Base-by-base conservation (phyloP, 2,329 filamentous ascomycete genomes). In the Paracamarosporium sp. region DNA sequence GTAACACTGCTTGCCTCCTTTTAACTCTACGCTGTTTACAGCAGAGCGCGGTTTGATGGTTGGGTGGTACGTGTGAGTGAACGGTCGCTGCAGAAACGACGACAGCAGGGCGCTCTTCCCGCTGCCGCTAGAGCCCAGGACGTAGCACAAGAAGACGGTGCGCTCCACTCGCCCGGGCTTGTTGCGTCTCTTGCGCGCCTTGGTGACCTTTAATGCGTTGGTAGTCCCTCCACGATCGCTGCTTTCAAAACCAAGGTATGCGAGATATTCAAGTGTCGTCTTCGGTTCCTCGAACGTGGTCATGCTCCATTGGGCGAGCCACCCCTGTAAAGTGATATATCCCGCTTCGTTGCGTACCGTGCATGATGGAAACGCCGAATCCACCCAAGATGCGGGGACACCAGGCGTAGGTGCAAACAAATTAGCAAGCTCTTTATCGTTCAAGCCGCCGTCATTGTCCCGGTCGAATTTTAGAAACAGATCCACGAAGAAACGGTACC, bases 241-340 rank as follows among this genome's bases (percentile, higher is more conserved):
- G 2, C 91, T 89, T 73, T 98, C 95, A 70, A 97, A 99, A 1
- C 95, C 95, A 2, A 99, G 88, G 73, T 97, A 97, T 3, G 95
- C 95, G 2, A 99, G 87, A 74, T 99, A 99, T 67, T 96, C 93
- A 4, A 99, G 84, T 0, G 95, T 98, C 0, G 92, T 97, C 73
- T 95, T 96, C 12, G 95, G 94, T 55, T 96, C 93, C 59, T 96
- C 88, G 69, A 98, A 99, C 0, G 95, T 99, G 0, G 95, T 99
- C 95, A 99, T 99, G 74, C 93, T 97, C 95, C 95, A 99, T 70
- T 99, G 95, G 4, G 95, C 95, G 35, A 99, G 86, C 95, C 95
- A 99, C 1, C 95, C 95, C 76, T 99, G 95, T 4, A 99, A 82
- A 1, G 95, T 99, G 60, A 99, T 93, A 74, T 98, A 88, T 0